Evolutionary conservation across 2,329 filamentous ascomycete genomes (phyloP).

Genomic region (Aspergillus persii): DNA sequence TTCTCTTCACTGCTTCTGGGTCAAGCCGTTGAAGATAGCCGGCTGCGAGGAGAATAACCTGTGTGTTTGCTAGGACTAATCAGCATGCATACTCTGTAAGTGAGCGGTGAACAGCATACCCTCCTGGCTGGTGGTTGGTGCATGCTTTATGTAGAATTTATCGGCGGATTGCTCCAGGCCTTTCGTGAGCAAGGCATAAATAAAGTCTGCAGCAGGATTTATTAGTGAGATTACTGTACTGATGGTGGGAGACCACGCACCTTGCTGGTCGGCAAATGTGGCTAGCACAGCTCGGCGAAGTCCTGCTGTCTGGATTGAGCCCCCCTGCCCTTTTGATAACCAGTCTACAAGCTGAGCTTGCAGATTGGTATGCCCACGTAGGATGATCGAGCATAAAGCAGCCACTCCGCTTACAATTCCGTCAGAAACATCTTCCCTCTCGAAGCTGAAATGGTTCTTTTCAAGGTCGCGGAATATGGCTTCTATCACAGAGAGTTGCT

Average conservation of each 20-base stretch:
- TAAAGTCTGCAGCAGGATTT: conserved; percentile 32
- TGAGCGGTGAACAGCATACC: conserved; percentile 47
- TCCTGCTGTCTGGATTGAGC: conserved; percentile 62
- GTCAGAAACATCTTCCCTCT: conserved; percentile 7
- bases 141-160: conserved; percentile 80
- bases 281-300: conserved; percentile 67
- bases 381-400: conserved; percentile 53
- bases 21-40: conserved; percentile 70
- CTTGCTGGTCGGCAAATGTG: conserved; percentile 53
- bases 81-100: conserved; percentile 11
- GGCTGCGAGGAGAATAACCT: conserved; percentile 72
- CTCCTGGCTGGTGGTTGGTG: conserved; percentile 83
- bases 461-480: conserved; percentile 46
- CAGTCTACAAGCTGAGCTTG: conserved; percentile 60
- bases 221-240: background rate
- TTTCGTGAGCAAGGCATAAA: conserved; percentile 59
- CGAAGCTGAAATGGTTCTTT: conserved; percentile 36
- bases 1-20: conserved; percentile 64
- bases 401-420: conserved; percentile 57
- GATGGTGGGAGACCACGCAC: conserved; percentile 26
- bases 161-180: conserved; percentile 76
- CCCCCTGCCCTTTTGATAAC: conserved; percentile 63
- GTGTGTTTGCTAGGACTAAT: conserved; percentile 65
- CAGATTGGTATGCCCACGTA: conserved; percentile 49
- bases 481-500: conserved; percentile 48